phyloP scores from a whole-genome alignment of 2,329 filamentous ascomycete species.

The Pseudohalonectria lignicola region DNA sequence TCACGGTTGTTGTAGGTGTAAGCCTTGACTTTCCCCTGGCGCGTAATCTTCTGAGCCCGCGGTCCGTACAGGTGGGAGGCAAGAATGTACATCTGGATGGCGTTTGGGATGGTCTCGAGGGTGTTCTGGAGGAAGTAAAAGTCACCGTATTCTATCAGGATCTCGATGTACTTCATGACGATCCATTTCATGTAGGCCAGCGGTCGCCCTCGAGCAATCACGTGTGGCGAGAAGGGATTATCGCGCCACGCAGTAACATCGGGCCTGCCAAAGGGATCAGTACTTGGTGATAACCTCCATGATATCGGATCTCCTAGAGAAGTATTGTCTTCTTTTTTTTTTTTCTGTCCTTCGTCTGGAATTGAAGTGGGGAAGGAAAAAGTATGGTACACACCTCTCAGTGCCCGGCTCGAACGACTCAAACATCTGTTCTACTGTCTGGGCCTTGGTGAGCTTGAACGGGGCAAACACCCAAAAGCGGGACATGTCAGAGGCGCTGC shows the following conservation, averaged over 20 bases:
- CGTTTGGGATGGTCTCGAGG: not conserved
- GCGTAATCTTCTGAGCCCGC: not conserved
- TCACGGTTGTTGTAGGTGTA: not conserved
- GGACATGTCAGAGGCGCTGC: not conserved
- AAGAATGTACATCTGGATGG: not conserved
- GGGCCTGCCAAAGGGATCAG: too few species aligned
- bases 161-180: slow-evolving; percentile 20
- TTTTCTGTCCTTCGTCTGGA: too few species aligned
- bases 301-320: too few species aligned
- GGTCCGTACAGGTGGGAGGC: slow-evolving; percentile 6
- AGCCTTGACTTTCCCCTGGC: not conserved
- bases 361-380: too few species aligned
- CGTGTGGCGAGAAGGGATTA: not conserved
- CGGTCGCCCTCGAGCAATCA: slow-evolving; percentile 1
- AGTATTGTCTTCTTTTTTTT: too few species aligned
- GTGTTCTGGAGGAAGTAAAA: not conserved
- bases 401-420: not conserved
- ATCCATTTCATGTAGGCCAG: slow-evolving; percentile 19
- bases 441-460: slow-evolving; percentile 4
- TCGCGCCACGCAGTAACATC: not conserved
- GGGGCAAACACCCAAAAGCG: slow-evolving; percentile 7
- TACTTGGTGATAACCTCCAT: too few species aligned
- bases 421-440: not conserved
- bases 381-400: not conserved
- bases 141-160: slow-evolving; percentile 7